Conservation (phyloP, 495 filamentous ascomycete genomes). For the Lasiosphaeria miniovina region DNA sequence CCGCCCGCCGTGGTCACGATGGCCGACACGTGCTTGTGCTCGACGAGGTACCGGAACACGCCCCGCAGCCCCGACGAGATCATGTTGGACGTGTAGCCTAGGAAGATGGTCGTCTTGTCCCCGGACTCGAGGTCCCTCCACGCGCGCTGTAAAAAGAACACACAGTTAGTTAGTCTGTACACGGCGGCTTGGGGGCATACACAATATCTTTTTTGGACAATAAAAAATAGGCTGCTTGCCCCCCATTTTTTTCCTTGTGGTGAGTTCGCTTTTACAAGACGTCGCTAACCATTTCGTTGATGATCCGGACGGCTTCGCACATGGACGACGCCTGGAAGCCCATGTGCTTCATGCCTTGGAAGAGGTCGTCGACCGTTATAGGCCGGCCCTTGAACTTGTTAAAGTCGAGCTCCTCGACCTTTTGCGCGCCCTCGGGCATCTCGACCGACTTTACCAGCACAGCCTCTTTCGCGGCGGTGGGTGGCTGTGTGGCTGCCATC, state of each 20-base stretch:
- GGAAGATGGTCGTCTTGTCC: slow-evolving; percentile 83
- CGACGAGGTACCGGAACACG: slow-evolving; percentile 84
- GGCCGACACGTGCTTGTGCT: slow-evolving; percentile 84
- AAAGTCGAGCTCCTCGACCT: slow-evolving; percentile 88
- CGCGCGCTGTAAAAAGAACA: slow-evolving; percentile 51
- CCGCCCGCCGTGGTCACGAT: slow-evolving; percentile 97
- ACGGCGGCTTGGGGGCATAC: no score
- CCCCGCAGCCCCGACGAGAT: slow-evolving; percentile 93
- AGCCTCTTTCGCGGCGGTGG: slow-evolving; percentile 69
- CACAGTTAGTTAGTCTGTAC: slow-evolving; percentile 13
- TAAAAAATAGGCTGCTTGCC: slow-evolving; percentile 9
- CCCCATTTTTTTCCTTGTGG: background rate
- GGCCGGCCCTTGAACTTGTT: slow-evolving; percentile 67
- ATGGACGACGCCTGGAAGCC: slow-evolving; percentile 91
- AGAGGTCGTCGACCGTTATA: slow-evolving; percentile 81
- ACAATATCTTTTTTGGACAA: background rate
- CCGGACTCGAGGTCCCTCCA: slow-evolving; percentile 72
- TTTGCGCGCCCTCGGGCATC: slow-evolving; percentile 66
- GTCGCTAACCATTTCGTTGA: slow-evolving; percentile 84
- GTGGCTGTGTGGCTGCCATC: slow-evolving; percentile 41
- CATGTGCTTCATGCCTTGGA: slow-evolving; percentile 77
- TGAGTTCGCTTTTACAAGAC: background rate
- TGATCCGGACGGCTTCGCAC: slow-evolving; percentile 77
- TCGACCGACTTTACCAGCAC: slow-evolving; percentile 87
- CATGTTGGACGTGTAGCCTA: slow-evolving; percentile 94